Evolutionary conservation across 306 rosid species (phyloP).

Genomic region (Psophocarpus tetragonolobus): DNA sequence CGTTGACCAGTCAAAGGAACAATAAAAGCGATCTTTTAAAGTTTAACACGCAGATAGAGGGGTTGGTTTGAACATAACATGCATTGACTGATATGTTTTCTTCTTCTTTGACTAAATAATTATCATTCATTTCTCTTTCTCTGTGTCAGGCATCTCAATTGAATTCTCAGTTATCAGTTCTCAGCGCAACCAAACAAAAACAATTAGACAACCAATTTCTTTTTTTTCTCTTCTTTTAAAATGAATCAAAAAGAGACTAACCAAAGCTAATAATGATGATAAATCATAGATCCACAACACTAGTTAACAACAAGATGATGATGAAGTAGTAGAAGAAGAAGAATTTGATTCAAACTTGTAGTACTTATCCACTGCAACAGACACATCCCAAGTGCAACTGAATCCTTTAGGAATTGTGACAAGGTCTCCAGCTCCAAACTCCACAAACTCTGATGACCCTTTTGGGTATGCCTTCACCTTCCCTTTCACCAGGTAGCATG

Average conservation of each 20-base stretch:
- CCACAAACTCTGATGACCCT: conserved; percentile 77
- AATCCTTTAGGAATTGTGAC: conserved; percentile 87
- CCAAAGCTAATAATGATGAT: neutral
- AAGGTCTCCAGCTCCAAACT: conserved; percentile 96
- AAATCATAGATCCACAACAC: neutral
- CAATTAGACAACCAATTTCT: neutral
- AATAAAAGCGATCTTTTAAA: conserved; percentile 42
- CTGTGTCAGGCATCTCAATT: conserved; percentile 7
- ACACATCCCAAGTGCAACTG: conserved; percentile 98
- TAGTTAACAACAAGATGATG: conserved; percentile 1
- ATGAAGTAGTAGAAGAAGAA: conserved; percentile 2
- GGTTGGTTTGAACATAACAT: conserved; percentile 49
- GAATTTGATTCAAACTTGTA: conserved; percentile 82
- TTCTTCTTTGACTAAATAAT: conserved; percentile 48
- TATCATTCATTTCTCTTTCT: neutral
- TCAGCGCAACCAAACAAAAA: conserved; percentile 24
- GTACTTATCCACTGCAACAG: conserved; percentile 88
- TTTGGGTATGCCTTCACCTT: conserved; percentile 86
- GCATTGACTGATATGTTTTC: conserved; percentile 51
- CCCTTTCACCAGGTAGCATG: conserved; percentile 84
- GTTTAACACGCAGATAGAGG: conserved; percentile 41
- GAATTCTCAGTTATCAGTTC: conserved; percentile 1
- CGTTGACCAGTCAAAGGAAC: conserved; percentile 73
- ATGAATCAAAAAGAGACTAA: neutral
- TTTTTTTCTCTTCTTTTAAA: neutral